Evolutionary conservation across 2,329 filamentous ascomycete species (phyloP), one percentile per base, ranked within the genome.

Genomic region (Penicillium polonicum): DNA sequence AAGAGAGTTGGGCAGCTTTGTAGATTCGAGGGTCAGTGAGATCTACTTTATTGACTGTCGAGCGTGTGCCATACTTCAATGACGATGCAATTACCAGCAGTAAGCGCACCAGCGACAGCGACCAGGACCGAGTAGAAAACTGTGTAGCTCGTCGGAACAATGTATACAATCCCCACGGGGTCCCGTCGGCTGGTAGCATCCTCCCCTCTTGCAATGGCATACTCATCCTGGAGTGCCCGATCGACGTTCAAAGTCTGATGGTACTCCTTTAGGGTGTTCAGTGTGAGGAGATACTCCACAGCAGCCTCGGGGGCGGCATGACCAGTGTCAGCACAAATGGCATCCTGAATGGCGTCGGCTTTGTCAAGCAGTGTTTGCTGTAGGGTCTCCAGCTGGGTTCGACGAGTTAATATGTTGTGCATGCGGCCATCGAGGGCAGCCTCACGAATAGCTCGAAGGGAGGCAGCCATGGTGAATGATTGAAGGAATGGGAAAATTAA

Each of bases 41-140:
- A 10, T 39, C 4, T 39, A 21, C n/a, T 0, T 6, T 21, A 2
- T 39, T 39, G 36, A 39, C 10, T 19, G n/a, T 39, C 9, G 4
- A 21, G 36, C 12, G n/a, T 39, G 36, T 21, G 4, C 2, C 36
- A 19, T 39, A 82, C 80, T 71, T 82, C 78, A 12, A 84, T 45
- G 33, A 79, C 71, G 3, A 82, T 73, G 62, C 80, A 83, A 57
- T 82, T 83, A 0, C 82, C 82, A 13, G 80, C 79, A 1, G 78
- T 76, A 31, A 84, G 61, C 8, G 81, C 80, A 5, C 80, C 76
- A 35, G 74, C 75, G 39, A 83, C 50, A 0, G 80, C 76, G 4
- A 69, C 71, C 19, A 82, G 61, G 2, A 76, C 63, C 0, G 77
- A 80, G 60, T 78, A 83, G 58, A 84, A 78, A 9, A 79, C 68